Evolutionary conservation across 345 rosid genomes (phyloP), one percentile per base, ranked within the genome.

Genomic region (Lagerstroemia speciosa): DNA sequence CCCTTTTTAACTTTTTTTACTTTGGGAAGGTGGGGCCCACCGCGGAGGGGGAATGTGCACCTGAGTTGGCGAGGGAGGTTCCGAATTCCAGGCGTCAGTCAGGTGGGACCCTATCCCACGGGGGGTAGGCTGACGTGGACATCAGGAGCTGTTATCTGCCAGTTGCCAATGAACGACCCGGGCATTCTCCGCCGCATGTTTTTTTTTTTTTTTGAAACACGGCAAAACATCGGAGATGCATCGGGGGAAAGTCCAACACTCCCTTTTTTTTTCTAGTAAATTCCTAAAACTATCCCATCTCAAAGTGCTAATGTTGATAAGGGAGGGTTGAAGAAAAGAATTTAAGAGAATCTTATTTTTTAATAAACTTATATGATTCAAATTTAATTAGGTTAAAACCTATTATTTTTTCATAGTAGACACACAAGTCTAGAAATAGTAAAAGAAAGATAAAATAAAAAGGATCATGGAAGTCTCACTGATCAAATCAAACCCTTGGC

Each of bases 161-260:
- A 14, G 2, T 41, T 9, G 36, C 70, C 41, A 34, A n/a, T 4
- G 0, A 6, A n/a, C n/a, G 3, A 17, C 3, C 53, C 26, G 63
- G 63, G 33, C 12, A 4, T 58, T 58, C 63, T 58, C 63, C 63
- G 63, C 63, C 63, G 63, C 63, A 58, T 27, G 63, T 58, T 58
- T 57, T 30, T 19, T 58, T 58, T 57, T 30, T 19, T 11, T 7
- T 26, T 34, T 11, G 9, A 58, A 58, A 0, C 16, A 27, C 63
- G 63, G 63, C 63, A 58, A 58, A 58, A 58, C 63, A 58, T 58
- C 63, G 63, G 57, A n/a, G 63, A 12, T n/a, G n/a, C n/a, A n/a
- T n/a, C n/a, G n/a, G n/a, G n/a, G n/a, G n/a, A 32, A 67, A 22
- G 27, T 38, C 3, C 19, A 17, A 2, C 22, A 30, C 38, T 48